phyloP scores from a whole-genome alignment of 441 rosid genomes.

The Corymbia citriodora region DNA sequence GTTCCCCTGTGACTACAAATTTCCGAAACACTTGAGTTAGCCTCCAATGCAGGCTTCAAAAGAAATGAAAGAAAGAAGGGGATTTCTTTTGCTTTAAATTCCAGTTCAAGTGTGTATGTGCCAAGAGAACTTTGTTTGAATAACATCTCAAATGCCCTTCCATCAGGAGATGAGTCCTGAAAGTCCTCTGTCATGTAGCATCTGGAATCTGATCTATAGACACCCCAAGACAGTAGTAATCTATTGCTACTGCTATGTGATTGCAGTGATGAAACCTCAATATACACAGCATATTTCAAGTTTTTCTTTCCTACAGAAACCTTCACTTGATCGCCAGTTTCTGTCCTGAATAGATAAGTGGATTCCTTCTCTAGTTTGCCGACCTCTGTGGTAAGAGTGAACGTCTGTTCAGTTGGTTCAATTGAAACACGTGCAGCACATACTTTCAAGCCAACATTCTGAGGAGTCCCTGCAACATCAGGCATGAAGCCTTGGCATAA shows the following conservation, averaged over 20 bases:
- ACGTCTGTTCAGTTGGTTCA: conserved; percentile 30
- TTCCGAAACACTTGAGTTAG: conserved; percentile 23
- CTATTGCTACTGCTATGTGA: conserved; percentile 18
- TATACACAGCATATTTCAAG: conserved; percentile 38
- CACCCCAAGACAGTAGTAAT: conserved; percentile 59
- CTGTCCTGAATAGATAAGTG: conserved; percentile 62
- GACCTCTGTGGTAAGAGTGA: conserved; percentile 25
- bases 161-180: conserved; percentile 20
- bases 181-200: conserved; percentile 42
- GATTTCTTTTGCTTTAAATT: conserved; percentile 54
- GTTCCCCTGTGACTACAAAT: conserved; percentile 53
- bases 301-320: conserved; percentile 48
- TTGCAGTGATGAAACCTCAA: conserved; percentile 58
- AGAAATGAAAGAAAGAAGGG: conserved; percentile 78
- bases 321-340: conserved; percentile 57
- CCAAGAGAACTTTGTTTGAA: conserved; percentile 36
- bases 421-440: conserved; percentile 42
- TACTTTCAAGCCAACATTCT: conserved; percentile 22
- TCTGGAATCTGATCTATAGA: conserved; percentile 61
- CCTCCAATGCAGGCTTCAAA: conserved; percentile 38
- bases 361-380: conserved; percentile 33
- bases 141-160: conserved; percentile 36
- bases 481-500: conserved; percentile 14
- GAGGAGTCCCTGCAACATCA: conserved; percentile 1
- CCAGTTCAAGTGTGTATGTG: conserved; percentile 45